These are phyloP conservation scores for Stachybotrys echinatus DNA, from an alignment of 2,329 filamentous ascomycete genomes.

Conservation along the genomic window DNA sequence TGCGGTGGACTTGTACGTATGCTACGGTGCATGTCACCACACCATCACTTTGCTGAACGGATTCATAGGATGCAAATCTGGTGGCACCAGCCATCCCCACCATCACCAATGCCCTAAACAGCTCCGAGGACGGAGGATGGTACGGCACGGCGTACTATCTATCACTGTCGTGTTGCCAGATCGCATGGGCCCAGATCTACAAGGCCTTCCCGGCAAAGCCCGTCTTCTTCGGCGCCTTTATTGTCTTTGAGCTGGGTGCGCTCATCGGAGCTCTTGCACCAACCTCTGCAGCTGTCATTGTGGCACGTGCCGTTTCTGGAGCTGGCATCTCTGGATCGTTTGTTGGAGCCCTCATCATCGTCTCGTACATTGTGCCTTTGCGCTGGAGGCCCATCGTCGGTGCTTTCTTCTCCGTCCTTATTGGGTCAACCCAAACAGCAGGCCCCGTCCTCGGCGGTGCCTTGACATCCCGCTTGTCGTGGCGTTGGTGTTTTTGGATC, in stretches of 20 bases:
- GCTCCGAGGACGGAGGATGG: background rate
- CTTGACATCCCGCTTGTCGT: background rate
- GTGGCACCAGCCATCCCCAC: background rate
- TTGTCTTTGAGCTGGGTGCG: slow-evolving; percentile 45
- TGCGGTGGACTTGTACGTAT: too few relatives aligned
- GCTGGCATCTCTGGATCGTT: background rate
- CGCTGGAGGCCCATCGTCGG: background rate
- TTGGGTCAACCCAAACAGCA: background rate
- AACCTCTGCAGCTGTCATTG: slow-evolving; percentile 31
- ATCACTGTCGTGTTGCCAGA: background rate
- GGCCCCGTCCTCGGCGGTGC: background rate
- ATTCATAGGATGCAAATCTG: too few relatives aligned
- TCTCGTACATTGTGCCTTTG: background rate
- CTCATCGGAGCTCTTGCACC: slow-evolving; percentile 40
- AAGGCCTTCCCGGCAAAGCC: slow-evolving; percentile 43
- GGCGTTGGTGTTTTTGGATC: slow-evolving; percentile 7
- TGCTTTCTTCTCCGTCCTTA: too few relatives aligned
- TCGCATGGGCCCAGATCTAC: slow-evolving; percentile 31
- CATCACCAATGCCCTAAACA: background rate
- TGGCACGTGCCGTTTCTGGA: background rate
- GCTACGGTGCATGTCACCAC: too few relatives aligned
- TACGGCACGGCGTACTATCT: background rate
- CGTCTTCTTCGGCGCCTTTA: slow-evolving; percentile 37
- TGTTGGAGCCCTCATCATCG: slow-evolving; percentile 6
- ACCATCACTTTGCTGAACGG: too few relatives aligned